phyloP scores from a whole-genome alignment of 192 early-diverging fungal genomes.

The Jimgerdemannia lactiflua region DNA sequence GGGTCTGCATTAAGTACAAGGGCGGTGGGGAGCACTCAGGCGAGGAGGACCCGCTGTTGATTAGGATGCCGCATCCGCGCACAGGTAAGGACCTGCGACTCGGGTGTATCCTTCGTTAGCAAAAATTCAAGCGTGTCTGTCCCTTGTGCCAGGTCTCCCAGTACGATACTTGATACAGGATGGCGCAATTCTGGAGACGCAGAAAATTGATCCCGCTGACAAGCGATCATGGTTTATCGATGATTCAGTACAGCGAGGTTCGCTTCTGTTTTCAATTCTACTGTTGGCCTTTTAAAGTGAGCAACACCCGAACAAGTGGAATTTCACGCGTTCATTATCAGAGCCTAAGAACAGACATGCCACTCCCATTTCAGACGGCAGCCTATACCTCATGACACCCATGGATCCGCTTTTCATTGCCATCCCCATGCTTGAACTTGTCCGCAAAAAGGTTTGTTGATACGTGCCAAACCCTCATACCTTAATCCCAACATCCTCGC shows the following conservation, averaged over 20 bases:
- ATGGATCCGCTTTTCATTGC: constrained; percentile 43
- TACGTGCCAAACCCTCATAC: background rate
- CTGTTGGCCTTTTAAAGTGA: too few species aligned
- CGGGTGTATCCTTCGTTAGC: background rate
- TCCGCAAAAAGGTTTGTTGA: constrained; percentile 27
- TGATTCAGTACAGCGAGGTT: constrained; percentile 41
- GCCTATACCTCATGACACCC: constrained; percentile 37
- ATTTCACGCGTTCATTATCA: background rate
- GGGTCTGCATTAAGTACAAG: background rate
- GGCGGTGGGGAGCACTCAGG: background rate
- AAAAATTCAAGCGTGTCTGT: background rate
- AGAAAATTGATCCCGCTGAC: constrained; percentile 26
- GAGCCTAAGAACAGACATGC: background rate
- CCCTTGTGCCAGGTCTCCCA: constrained; percentile 21
- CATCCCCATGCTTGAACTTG: constrained; percentile 36
- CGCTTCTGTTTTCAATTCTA: background rate
- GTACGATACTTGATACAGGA: constrained; percentile 41
- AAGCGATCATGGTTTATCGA: constrained; percentile 44
- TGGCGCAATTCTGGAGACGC: constrained; percentile 33
- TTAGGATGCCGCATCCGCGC: constrained; percentile 34
- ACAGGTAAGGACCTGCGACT: constrained; percentile 23
- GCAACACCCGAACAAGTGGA: too few species aligned
- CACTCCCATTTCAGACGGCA: constrained; percentile 26
- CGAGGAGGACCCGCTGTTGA: constrained; percentile 21
- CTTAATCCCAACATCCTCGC: background rate